These are phyloP conservation scores for Furcasterigmium sp. DNA, from an alignment of 2,329 filamentous ascomycete species.

Conservation along the genomic window DNA sequence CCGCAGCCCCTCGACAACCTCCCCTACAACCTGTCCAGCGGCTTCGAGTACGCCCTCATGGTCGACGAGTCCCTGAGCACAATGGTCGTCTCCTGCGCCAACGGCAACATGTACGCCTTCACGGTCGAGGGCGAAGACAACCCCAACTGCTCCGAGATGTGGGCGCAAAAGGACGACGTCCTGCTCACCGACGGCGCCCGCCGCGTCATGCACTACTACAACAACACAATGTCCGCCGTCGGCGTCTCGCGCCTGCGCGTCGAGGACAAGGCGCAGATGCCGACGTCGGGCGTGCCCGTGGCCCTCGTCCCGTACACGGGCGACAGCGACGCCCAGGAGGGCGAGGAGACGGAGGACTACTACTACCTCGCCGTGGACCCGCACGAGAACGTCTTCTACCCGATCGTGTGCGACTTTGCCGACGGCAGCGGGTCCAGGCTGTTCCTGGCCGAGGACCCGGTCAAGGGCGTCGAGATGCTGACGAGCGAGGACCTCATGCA, in stretches of 20 bases:
- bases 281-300: constrained; percentile 12
- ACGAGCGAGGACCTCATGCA: constrained; percentile 15
- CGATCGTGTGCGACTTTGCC: constrained; percentile 21
- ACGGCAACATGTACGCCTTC: constrained; percentile 27
- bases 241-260: constrained; percentile 24
- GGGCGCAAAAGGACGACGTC: constrained; percentile 13
- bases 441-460: constrained; percentile 20
- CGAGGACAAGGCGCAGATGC: constrained; percentile 12
- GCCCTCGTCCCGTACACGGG: constrained; percentile 11
- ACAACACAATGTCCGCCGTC: constrained; percentile 21
- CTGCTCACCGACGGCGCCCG: constrained; percentile 16
- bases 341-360: constrained; percentile 5
- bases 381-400: constrained; percentile 17
- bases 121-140: constrained; percentile 12
- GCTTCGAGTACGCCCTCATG: constrained; percentile 15
- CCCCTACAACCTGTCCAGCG: constrained; percentile 14
- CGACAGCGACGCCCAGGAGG: neutral
- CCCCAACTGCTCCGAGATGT: constrained; percentile 16
- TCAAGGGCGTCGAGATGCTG: constrained; percentile 15
- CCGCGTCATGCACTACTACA: constrained; percentile 26
- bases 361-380: constrained; percentile 16
- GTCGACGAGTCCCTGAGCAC: constrained; percentile 11
- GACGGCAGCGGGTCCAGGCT: constrained; percentile 15
- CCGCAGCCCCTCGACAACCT: neutral
- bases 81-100: constrained; percentile 23